Percentiles rank a stretch among this genome's conserved stretches.
Conservation (phyloP, 495 filamentous ascomycete species). For the Hypoxylon fuscum region DNA sequence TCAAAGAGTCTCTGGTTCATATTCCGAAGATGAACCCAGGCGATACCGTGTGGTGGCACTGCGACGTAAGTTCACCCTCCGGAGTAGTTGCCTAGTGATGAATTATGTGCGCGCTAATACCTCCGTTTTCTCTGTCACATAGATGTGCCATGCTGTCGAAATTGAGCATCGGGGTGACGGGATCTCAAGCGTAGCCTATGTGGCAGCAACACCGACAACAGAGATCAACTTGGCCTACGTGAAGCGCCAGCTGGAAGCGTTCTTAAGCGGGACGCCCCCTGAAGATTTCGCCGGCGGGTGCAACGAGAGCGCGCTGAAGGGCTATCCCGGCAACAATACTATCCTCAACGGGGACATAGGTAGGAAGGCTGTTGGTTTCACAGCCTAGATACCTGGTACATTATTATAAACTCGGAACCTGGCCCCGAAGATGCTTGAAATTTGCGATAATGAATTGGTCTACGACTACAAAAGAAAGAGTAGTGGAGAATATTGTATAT, state of each 20-base stretch:
- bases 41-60: constrained; percentile 34
- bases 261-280: constrained; percentile 5
- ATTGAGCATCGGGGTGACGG: constrained; percentile 17
- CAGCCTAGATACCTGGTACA: neutral
- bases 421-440: neutral
- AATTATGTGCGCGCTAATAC: constrained; percentile 12
- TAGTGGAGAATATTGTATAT: too few species aligned
- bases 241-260: constrained; percentile 11
- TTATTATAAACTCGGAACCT: neutral
- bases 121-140: constrained; percentile 4
- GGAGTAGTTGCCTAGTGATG: neutral
- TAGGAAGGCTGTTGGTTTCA: constrained; percentile 7
- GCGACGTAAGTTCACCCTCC: constrained; percentile 17
- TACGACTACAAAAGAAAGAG: too few species aligned
- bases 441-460: too few species aligned
- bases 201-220: constrained; percentile 26
- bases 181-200: constrained; percentile 18
- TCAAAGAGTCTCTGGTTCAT: constrained; percentile 20
- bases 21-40: constrained; percentile 21
- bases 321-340: constrained; percentile 8
- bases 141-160: constrained; percentile 23
- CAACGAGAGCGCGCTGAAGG: constrained; percentile 9
- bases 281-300: constrained; percentile 7
- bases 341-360: constrained; percentile 3
- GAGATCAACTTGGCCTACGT: constrained; percentile 10